phyloP scores from a whole-genome alignment of 2,329 filamentous ascomycete species.

The Trichoderma citrinoviride region DNA sequence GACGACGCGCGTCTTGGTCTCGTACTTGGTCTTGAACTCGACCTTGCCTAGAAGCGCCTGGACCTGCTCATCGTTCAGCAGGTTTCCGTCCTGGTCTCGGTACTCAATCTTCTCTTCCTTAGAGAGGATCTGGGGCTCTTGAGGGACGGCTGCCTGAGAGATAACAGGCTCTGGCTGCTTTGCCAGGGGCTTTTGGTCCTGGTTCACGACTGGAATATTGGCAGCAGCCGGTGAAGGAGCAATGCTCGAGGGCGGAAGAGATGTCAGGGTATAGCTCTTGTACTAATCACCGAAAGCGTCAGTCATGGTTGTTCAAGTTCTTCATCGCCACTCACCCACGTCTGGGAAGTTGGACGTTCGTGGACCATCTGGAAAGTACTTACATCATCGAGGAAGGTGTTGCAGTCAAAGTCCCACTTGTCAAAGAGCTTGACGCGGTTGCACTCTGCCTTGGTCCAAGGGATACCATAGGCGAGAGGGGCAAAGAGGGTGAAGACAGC shows the following conservation, averaged over 20 bases:
- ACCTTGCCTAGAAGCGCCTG: conserved; percentile 85
- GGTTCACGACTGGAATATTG: conserved; percentile 20
- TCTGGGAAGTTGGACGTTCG: conserved; percentile 35
- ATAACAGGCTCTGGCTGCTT: conserved; percentile 35
- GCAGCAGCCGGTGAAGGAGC: conserved; percentile 28
- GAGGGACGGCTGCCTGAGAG: conserved; percentile 51
- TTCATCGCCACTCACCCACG: conserved; percentile 22
- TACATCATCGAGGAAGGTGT: conserved; percentile 83
- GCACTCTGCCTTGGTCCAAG: conserved; percentile 89
- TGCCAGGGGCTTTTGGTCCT: conserved; percentile 30
- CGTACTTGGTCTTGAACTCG: conserved; percentile 91
- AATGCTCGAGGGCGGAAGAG: conserved; percentile 27
- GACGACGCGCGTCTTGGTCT: conserved; percentile 85
- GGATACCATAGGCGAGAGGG: conserved; percentile 87
- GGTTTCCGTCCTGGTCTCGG: conserved; percentile 88
- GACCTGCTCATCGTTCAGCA: conserved; percentile 81
- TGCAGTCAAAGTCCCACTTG: conserved; percentile 98
- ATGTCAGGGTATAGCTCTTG: conserved; percentile 27
- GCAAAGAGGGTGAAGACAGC: conserved; percentile 80
- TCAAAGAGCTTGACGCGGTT: conserved; percentile 80
- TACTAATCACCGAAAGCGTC: conserved; percentile 40
- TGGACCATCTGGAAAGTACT: conserved; percentile 49
- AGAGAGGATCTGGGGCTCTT: conserved; percentile 48
- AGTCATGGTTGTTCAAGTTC: conserved; percentile 16
- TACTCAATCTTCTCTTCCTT: conserved; percentile 87